phyloP scores from a whole-genome alignment of 73 alveolate genomes.

The Blepharisma japonicum region DNA sequence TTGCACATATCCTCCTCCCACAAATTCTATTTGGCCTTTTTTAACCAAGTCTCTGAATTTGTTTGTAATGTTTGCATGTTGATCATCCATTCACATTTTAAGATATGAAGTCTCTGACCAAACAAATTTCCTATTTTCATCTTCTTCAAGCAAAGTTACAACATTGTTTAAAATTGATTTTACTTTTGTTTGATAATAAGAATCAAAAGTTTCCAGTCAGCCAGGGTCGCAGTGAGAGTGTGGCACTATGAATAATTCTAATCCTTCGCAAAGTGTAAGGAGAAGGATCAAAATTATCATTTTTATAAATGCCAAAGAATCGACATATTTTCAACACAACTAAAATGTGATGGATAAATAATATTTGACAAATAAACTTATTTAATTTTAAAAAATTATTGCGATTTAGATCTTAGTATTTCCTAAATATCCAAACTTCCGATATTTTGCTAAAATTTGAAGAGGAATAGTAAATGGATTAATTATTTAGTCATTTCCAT shows the following conservation, averaged over 20 bases:
- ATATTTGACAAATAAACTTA: too few relatives aligned
- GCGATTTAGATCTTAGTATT: too few relatives aligned
- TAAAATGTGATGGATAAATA: too few relatives aligned
- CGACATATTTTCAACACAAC: too few relatives aligned
- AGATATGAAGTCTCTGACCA: slow-evolving; percentile 17
- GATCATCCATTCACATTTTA: not conserved
- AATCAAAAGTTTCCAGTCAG: not conserved
- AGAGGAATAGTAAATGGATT: too few relatives aligned
- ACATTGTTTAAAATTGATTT: not conserved
- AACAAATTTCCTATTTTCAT: not conserved
- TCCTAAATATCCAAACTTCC: too few relatives aligned
- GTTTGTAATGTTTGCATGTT: not conserved
- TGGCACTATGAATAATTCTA: not conserved
- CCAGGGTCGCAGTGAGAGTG: slow-evolving; percentile 18
- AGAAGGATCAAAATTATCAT: too few relatives aligned
- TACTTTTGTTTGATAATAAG: not conserved
- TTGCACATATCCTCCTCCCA: slow-evolving; percentile 92
- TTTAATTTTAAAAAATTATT: too few relatives aligned
- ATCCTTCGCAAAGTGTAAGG: not conserved
- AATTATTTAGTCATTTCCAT: too few relatives aligned
- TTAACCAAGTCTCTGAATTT: not conserved
- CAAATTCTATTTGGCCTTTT: slow-evolving; percentile 58
- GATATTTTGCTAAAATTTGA: too few relatives aligned
- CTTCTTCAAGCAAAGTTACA: slow-evolving; percentile 1
- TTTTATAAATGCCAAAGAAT: too few relatives aligned